These are phyloP conservation scores for Tetrapisispora phaffii DNA, from an alignment of 805 yeast species.

Conservation along the genomic window DNA sequence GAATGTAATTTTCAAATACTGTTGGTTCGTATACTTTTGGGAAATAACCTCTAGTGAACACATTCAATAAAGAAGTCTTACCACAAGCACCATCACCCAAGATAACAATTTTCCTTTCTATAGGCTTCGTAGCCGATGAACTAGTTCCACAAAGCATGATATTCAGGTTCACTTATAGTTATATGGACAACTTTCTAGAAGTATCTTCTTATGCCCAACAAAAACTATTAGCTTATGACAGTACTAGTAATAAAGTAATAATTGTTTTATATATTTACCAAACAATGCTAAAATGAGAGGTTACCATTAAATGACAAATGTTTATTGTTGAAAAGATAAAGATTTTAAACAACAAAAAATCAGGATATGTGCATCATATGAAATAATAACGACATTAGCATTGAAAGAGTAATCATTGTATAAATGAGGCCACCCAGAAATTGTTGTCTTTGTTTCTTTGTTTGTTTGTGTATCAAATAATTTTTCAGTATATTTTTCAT, in stretches of 20 bases:
- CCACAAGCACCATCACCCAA: constrained; percentile 99
- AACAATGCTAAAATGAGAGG: no score
- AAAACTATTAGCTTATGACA: no score
- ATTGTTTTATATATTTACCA: no score
- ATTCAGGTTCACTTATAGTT: no score
- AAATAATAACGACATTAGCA: not conserved
- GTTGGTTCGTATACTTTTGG: constrained; percentile 98
- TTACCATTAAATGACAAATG: no score
- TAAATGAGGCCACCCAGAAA: not conserved
- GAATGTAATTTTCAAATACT: constrained; percentile 93
- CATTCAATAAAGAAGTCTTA: constrained; percentile 87
- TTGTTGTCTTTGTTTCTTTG: not conserved
- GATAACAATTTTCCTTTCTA: constrained; percentile 86
- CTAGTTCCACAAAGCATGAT: constrained; percentile 23
- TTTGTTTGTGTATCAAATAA: no score
- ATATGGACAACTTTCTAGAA: no score
- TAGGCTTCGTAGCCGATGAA: constrained; percentile 31
- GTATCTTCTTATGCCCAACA: no score
- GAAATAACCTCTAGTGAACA: constrained; percentile 93
- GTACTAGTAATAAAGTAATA: no score
- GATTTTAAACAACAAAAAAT: no score
- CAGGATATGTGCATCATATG: not conserved
- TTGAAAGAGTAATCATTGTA: not conserved
- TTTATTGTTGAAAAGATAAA: not conserved
- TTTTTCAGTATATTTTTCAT: not conserved